Evolutionary conservation across 2,329 filamentous ascomycete species (phyloP), one percentile per base, ranked within the genome.

Genomic region (Thielaviopsis euricoi): DNA sequence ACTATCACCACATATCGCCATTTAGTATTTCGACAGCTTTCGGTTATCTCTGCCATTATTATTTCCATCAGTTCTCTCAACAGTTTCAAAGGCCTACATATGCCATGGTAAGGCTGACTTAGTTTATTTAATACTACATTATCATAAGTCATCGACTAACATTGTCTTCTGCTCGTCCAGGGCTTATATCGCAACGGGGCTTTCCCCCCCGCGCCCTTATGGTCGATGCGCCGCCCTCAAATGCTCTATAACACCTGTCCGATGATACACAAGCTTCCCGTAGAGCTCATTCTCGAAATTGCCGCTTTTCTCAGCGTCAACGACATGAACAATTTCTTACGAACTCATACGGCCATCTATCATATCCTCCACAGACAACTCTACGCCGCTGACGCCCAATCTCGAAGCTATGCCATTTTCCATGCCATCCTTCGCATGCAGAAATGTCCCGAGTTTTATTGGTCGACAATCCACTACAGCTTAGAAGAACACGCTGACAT

Each of bases 251-350:
- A 33, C 48, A 15, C 17, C 21, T 23, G 19, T 52, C 55, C 37
- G 21, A 21, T 57, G 15, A 48, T 26, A n/a, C 46, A 57, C 10
- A 48, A 40, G 22, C 37, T 57, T 6, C 55, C 55, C 7, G 48
- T 52, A 19, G 55, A 57, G 55, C 26, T 57, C 13, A 43, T 57
- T 23, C 49, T 57, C 10, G 26, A 19, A 19, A 55, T 60, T n/a
- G 50, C 55, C 29, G 26, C 26, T 13, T 60, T 57, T 17, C 58
- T 60, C 22, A 19, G 33, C 29, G 40, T 51, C 15, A n/a, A 40
- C 12, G 43, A 49, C 17, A 48, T 60, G 17, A 56, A 50, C 10
- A 46, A 26, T 37, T 43, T 60, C 9, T 25, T 54, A 26, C 37
- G 51, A 26, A 29, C 40, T 17, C 37, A 48, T 3, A 19, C 25